Percentiles rank a stretch among this genome's conserved stretches.
These are phyloP conservation scores for Aspergillus kassunensis DNA, from an alignment of 495 filamentous ascomycete species.

Conservation along the genomic window DNA sequence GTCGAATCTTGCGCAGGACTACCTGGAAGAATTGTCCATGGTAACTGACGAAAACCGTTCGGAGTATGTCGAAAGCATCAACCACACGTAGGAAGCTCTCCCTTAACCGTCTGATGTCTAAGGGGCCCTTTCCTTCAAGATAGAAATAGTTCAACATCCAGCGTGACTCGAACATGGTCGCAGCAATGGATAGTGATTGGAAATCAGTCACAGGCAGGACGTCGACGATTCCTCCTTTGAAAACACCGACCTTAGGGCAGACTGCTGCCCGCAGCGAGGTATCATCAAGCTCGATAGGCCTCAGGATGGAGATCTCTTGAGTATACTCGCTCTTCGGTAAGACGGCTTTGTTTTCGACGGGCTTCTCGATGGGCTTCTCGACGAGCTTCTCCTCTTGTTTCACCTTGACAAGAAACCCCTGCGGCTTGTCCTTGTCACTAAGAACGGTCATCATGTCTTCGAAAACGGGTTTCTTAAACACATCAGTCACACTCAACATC, in stretches of 20 bases:
- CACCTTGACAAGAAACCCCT: not conserved
- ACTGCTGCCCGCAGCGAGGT: conserved; percentile 43
- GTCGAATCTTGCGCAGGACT: conserved; percentile 51
- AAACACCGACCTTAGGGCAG: conserved; percentile 52
- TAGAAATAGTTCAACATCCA: conserved; percentile 58
- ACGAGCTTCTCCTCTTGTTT: conserved; percentile 12
- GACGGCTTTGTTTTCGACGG: not conserved
- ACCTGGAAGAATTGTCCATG: conserved; percentile 57
- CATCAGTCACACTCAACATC: conserved; percentile 52
- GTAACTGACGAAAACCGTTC: conserved; percentile 63
- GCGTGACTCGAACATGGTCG: conserved; percentile 48
- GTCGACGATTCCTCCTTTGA: conserved; percentile 53
- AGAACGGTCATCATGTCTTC: conserved; percentile 42
- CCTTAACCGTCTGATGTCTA: conserved; percentile 46
- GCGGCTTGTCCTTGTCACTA: conserved; percentile 9
- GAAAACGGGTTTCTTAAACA: conserved; percentile 45
- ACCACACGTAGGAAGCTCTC: conserved; percentile 43
- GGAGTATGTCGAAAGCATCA: conserved; percentile 60
- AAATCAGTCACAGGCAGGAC: conserved; percentile 60
- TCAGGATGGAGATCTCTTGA: conserved; percentile 43
- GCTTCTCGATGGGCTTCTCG: conserved; percentile 15
- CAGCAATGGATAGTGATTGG: conserved; percentile 60
- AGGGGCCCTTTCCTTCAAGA: conserved; percentile 44
- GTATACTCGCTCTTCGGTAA: conserved; percentile 22
- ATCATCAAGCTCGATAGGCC: conserved; percentile 38